These are phyloP conservation scores for Cercospora citrullina DNA, from an alignment of 2,329 filamentous ascomycete species.

Conservation along the genomic window DNA sequence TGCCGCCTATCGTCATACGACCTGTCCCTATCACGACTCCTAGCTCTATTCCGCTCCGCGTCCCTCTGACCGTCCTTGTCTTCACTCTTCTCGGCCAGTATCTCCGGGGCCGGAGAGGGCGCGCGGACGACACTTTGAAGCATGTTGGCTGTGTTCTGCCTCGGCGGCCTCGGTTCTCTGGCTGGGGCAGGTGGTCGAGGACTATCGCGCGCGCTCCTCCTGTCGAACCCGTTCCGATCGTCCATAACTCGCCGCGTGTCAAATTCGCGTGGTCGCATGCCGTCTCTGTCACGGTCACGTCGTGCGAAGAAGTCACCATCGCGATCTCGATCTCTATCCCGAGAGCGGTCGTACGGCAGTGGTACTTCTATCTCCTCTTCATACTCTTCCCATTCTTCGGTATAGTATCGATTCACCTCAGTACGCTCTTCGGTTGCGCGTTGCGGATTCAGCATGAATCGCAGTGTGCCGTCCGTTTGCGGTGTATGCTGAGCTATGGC, in stretches of 20 bases:
- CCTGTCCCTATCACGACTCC: constrained; percentile 32
- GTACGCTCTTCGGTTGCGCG: constrained; percentile 71
- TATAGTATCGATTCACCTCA: constrained; percentile 67
- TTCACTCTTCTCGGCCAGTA: constrained; percentile 17
- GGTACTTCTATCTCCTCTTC: constrained; percentile 70
- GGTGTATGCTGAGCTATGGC: constrained; percentile 27
- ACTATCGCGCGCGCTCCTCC: constrained; percentile 73
- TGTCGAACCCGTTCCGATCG: constrained; percentile 45
- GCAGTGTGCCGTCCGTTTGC: constrained; percentile 63
- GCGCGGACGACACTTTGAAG: constrained; percentile 13
- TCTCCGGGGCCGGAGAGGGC: constrained; percentile 13
- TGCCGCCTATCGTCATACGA: constrained; percentile 36
- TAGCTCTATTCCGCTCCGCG: constrained; percentile 30
- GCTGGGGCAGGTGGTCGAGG: constrained; percentile 76
- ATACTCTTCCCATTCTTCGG: constrained; percentile 73
- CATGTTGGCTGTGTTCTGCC: constrained; percentile 10
- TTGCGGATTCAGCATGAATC: constrained; percentile 84
- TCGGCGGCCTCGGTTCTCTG: constrained; percentile 62
- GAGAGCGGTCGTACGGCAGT: constrained; percentile 28
- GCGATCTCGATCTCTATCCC: constrained; percentile 29
- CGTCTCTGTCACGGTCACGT: constrained; percentile 13
- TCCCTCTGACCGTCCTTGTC: constrained; percentile 31
- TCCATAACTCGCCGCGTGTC: constrained; percentile 16
- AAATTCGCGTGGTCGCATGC: constrained; percentile 20
- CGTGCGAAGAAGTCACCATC: constrained; percentile 15